Base-by-base conservation (phyloP, 2,329 filamentous ascomycete species). In the Moelleriella libera region DNA sequence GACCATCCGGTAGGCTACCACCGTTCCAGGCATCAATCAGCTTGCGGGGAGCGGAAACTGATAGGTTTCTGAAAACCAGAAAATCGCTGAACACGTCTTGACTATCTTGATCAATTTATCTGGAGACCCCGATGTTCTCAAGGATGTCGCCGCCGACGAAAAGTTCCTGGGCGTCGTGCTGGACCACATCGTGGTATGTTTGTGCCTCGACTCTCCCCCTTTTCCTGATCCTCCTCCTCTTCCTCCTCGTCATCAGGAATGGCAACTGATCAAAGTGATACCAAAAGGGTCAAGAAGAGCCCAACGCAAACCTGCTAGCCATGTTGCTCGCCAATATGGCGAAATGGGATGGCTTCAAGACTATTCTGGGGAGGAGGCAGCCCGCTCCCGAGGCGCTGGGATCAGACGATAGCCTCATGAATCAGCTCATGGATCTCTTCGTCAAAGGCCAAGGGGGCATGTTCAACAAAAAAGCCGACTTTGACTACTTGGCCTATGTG, bases 401-500 rank as follows among this genome's bases (percentile, higher is more conserved):
- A 5, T 83, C 79, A 1, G 85, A 87, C 41, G 75, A 82, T 37
- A 72, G 78, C 49, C 82, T 87, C 5, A 78, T 97, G 57, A 88
- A 96, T 63, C 92, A 97, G 65, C 71, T 98, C 31, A 80, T 98
- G 63, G 92, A 97, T 63, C 83, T 94, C 56, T 98, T 98, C 61
- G 92, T 97, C 60, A 94, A 92, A 68, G 90, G 90, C 21, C 82
- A 86, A 28, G 82, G 85, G 51, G 85, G 84, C 29, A 72, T 74
- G 8, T 88, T 92, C 65, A 97, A 97, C 71, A 83, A 85, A 59
- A 63, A 83, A 30, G 88, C 88, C 50, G 77, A 90, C 65, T 97
- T 81, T 63, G 88, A 98, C 68, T 96, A 97, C 65, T 76, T 98
- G 29, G 81, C 88, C 41, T 98, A 97, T 60, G 73, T 96, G 48